Conservation (phyloP, 805 yeast genomes). For the Lachancea nothofagi region DNA sequence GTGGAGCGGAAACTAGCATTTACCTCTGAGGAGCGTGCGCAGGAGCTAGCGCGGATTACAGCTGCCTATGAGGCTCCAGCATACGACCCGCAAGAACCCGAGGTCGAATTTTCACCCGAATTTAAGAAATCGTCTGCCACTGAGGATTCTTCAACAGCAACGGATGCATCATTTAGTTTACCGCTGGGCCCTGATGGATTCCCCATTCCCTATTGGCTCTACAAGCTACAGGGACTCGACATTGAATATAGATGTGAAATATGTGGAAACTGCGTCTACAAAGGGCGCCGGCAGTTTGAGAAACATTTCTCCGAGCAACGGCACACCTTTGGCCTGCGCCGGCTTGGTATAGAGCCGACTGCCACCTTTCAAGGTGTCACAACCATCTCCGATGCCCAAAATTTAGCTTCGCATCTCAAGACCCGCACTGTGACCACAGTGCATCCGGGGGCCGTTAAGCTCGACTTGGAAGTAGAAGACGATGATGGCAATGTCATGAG, state of each 20-base stretch:
- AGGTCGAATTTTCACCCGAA: conserved; percentile 35
- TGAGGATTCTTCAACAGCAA: conserved; percentile 17
- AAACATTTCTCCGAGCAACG: conserved; percentile 68
- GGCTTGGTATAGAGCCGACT: conserved; percentile 62
- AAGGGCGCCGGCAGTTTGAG: conserved; percentile 67
- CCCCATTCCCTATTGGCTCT: conserved; percentile 92
- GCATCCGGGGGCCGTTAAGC: conserved; percentile 8
- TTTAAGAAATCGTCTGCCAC: conserved; percentile 5
- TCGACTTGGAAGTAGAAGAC: conserved; percentile 82
- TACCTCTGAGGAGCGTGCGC: conserved; percentile 61
- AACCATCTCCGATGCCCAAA: conserved; percentile 60
- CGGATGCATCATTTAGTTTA: conserved; percentile 39
- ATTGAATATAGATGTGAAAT: conserved; percentile 73
- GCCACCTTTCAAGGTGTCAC: conserved; percentile 56
- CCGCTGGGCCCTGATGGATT: conserved; percentile 86
- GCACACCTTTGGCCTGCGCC: conserved; percentile 68
- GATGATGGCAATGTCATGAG: conserved; percentile 90
- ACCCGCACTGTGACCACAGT: not conserved
- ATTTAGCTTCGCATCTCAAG: conserved; percentile 47
- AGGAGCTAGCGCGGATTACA: conserved; percentile 45
- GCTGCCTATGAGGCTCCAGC: conserved; percentile 33
- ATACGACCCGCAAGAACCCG: conserved; percentile 35
- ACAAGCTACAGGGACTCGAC: conserved; percentile 81
- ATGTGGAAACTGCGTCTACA: conserved; percentile 69
- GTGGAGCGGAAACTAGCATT: conserved; percentile 61